Evolutionary conservation across 2,329 filamentous ascomycete genomes (phyloP).

Genomic region (Colletotrichum sp.): DNA sequence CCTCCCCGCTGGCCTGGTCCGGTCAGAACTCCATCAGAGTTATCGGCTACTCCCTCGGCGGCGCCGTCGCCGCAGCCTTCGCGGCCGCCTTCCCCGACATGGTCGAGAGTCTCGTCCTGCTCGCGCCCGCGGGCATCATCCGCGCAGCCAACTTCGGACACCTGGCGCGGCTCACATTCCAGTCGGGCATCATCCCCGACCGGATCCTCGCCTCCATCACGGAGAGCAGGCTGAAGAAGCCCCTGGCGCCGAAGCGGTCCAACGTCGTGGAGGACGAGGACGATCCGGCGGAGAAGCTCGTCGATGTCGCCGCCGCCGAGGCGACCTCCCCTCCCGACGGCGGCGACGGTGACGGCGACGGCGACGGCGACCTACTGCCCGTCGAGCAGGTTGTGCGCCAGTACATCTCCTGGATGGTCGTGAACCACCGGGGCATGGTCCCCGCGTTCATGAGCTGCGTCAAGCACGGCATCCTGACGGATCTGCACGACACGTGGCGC

Average conservation of each 20-base stretch:
- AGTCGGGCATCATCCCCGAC: slow-evolving; percentile 58
- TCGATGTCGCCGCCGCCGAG: slow-evolving; percentile 49
- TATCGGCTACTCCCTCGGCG: slow-evolving; percentile 82
- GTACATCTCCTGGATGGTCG: slow-evolving; percentile 63
- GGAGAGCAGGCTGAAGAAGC: slow-evolving; percentile 50
- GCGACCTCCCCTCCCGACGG: slow-evolving; percentile 31
- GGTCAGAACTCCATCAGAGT: slow-evolving; percentile 63
- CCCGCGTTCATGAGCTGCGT: slow-evolving; percentile 64
- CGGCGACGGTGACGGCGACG: slow-evolving; percentile 21
- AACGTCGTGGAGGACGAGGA: slow-evolving; percentile 22
- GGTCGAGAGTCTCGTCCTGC: slow-evolving; percentile 71
- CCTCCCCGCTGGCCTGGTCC: slow-evolving; percentile 73
- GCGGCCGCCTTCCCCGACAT: slow-evolving; percentile 73
- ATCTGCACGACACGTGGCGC: slow-evolving; percentile 55
- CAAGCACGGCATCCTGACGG: slow-evolving; percentile 56
- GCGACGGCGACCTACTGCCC: slow-evolving; percentile 10
- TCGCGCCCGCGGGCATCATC: slow-evolving; percentile 81
- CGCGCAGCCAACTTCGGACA: slow-evolving; percentile 56
- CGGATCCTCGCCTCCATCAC: slow-evolving; percentile 53
- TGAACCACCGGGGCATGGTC: slow-evolving; percentile 61
- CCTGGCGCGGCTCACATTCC: slow-evolving; percentile 55
- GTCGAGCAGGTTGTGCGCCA: slow-evolving; percentile 52
- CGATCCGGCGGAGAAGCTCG: slow-evolving; percentile 29
- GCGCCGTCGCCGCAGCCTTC: slow-evolving; percentile 77
- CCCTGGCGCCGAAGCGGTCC: slow-evolving; percentile 46